Evolutionary conservation across 495 filamentous ascomycete genomes (phyloP).

Genomic region (Achaetomiella virescens): DNA sequence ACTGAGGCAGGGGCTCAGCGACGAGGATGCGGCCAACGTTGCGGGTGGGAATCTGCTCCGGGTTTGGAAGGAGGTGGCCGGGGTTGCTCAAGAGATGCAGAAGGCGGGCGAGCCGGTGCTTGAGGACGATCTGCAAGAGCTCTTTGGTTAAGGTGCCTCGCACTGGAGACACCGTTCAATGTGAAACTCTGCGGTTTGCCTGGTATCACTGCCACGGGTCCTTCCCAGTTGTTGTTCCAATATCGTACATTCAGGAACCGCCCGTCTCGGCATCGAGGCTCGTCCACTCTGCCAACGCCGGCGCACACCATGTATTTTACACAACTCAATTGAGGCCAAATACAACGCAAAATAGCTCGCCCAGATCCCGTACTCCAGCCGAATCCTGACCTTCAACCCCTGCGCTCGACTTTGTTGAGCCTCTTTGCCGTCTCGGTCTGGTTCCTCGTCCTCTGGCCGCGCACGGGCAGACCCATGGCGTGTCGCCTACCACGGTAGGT

Average conservation of each 20-base stretch:
- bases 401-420: slow-evolving; percentile 72
- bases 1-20: slow-evolving; percentile 58
- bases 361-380: neutral
- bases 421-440: slow-evolving; percentile 74
- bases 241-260: too few relatives aligned
- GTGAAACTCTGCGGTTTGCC: neutral
- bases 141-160: slow-evolving; percentile 4
- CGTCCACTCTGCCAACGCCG: neutral
- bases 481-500: slow-evolving; percentile 85
- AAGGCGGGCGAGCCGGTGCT: slow-evolving; percentile 50
- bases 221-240: too few relatives aligned
- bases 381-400: slow-evolving; percentile 34
- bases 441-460: slow-evolving; percentile 79
- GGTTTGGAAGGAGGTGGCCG: slow-evolving; percentile 69
- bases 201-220: too few relatives aligned
- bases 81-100: slow-evolving; percentile 56
- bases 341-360: neutral
- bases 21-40: slow-evolving; percentile 59
- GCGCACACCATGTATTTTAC: neutral
- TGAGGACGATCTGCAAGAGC: slow-evolving; percentile 50
- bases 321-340: neutral
- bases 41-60: slow-evolving; percentile 69
- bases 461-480: slow-evolving; percentile 79
- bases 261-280: neutral
- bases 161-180: neutral